Conservation (phyloP, 345 rosid species). For the Heritiera littoralis region DNA sequence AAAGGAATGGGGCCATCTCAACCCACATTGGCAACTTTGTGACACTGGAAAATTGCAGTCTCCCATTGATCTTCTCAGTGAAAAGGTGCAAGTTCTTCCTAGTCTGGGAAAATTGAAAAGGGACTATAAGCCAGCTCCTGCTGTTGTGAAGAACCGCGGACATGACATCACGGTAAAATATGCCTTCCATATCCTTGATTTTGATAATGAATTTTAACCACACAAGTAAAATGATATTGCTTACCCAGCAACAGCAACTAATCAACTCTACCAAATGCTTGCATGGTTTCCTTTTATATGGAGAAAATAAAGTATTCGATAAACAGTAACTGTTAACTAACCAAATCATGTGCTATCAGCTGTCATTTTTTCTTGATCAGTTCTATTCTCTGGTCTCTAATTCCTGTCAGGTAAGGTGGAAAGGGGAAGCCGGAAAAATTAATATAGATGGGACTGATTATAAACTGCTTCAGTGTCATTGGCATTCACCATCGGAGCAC, state of each 20-base stretch:
- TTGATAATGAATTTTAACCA: background rate
- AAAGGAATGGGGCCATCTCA: slow-evolving; percentile 40
- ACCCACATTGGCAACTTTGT: slow-evolving; percentile 57
- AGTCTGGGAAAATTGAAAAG: slow-evolving; percentile 39
- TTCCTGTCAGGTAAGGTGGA: slow-evolving; percentile 55
- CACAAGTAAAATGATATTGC: background rate
- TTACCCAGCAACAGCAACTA: background rate
- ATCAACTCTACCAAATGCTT: background rate
- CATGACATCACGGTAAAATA: slow-evolving; percentile 60
- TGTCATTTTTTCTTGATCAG: background rate
- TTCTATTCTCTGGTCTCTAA: background rate
- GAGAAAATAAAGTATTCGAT: background rate
- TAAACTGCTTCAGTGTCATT: slow-evolving; percentile 54
- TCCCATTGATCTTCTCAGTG: slow-evolving; percentile 52
- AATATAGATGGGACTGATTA: slow-evolving; percentile 47
- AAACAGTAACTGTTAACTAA: background rate
- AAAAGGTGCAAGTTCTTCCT: slow-evolving; percentile 30
- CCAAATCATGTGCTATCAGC: background rate
- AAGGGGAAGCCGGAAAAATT: slow-evolving; percentile 63
- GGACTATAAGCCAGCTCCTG: slow-evolving; percentile 60
- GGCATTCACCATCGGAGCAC: slow-evolving; percentile 80
- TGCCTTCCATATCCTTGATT: background rate
- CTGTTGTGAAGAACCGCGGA: slow-evolving; percentile 56
- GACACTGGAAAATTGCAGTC: slow-evolving; percentile 60
- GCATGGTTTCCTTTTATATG: background rate